Evolutionary conservation across 495 filamentous ascomycete species (phyloP).

Genomic region (Neurospora sp.): DNA sequence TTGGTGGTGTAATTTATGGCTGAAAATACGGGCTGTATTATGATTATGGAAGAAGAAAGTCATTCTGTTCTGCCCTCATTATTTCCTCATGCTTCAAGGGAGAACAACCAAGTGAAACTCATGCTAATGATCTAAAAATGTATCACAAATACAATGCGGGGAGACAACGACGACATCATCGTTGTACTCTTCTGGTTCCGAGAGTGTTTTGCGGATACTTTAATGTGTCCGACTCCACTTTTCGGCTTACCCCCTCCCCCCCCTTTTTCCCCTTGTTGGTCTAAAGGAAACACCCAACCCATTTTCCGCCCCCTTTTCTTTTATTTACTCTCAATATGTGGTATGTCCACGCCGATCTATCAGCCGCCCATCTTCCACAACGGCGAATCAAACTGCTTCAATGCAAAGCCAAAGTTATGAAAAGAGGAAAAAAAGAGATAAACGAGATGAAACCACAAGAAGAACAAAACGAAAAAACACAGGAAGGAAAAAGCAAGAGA

Average conservation of each 20-base stretch:
- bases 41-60: not conserved
- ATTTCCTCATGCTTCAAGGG: not conserved
- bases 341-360: not conserved
- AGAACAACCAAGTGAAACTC: not conserved
- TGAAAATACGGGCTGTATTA: not conserved
- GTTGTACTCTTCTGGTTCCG: not conserved
- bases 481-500: constrained; percentile 3
- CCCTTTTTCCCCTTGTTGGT: not conserved
- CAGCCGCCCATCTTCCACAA: not conserved
- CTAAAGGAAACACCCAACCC: not conserved
- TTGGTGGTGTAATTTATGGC: not conserved
- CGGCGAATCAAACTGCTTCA: not conserved
- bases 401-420: not conserved
- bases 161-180: not conserved
- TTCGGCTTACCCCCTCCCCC: not conserved
- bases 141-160: not conserved
- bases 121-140: not conserved
- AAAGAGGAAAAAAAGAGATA: not conserved
- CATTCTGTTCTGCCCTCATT: not conserved
- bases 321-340: not conserved
- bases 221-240: not conserved
- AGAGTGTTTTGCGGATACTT: no score
- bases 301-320: not conserved
- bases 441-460: not conserved
- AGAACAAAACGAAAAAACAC: not conserved